phyloP scores from a whole-genome alignment of 2,329 filamentous ascomycete genomes.

The Fusarium longipes region DNA sequence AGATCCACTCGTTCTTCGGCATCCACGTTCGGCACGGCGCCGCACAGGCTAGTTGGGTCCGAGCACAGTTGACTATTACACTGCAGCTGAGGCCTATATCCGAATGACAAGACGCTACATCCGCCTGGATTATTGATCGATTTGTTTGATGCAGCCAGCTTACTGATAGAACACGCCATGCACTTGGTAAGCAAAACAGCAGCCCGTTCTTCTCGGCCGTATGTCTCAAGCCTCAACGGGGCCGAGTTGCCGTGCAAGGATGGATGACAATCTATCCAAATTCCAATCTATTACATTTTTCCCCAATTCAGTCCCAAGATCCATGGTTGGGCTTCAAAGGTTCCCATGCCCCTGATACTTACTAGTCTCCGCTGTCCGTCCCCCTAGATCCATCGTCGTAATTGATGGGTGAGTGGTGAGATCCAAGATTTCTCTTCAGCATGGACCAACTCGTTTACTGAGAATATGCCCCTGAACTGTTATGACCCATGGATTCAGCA shows the following conservation, averaged over 20 bases:
- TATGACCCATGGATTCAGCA: background rate
- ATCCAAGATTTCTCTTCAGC: conserved; percentile 6
- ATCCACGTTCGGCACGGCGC: conserved; percentile 39
- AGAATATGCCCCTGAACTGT: conserved; percentile 10
- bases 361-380: conserved; percentile 14
- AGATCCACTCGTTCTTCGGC: conserved; percentile 34
- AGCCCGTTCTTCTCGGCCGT: conserved; percentile 24
- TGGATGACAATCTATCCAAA: background rate
- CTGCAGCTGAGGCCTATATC: conserved; percentile 21
- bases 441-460: conserved; percentile 18
- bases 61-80: conserved; percentile 1
- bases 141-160: background rate
- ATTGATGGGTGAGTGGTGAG: background rate
- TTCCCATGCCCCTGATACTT: conserved; percentile 14
- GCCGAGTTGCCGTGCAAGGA: conserved; percentile 28
- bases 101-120: conserved; percentile 26
- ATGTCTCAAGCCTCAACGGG: conserved; percentile 14
- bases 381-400: conserved; percentile 29
- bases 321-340: conserved; percentile 40
- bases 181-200: conserved; percentile 23
- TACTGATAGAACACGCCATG: conserved; percentile 1
- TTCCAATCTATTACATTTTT: conserved; percentile 6
- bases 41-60: conserved; percentile 2
- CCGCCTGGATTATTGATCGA: conserved; percentile 2
- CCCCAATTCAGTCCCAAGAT: conserved; percentile 22